Evolutionary conservation across 257 asterid genomes (phyloP), one percentile per base, ranked within the genome.

Genomic region (Solanum appendiculatum): DNA sequence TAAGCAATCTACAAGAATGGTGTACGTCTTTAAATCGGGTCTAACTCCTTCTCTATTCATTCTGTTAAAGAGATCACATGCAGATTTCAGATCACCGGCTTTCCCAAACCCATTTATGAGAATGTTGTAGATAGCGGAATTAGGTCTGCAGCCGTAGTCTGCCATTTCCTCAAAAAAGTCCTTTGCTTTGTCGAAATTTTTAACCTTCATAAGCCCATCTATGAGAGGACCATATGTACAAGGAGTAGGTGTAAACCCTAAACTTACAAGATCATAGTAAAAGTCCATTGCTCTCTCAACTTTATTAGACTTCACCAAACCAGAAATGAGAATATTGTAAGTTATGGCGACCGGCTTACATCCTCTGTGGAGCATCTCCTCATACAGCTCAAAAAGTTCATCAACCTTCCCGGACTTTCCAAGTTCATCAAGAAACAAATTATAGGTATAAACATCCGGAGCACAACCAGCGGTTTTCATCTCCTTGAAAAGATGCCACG

Each of bases 181-280:
- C 91, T 89, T 94, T 16, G 98, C 98, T 86, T 91, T 94, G 20
- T 93, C 98, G 68, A 95, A 82, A 64, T 91, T 92, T 86, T 87
- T 90, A 87, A 89, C 91, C 91, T 95, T 97, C 91, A 94, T 86
- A 80, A 94, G 96, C 58, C 98, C 99, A 86, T 94, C 97, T 60
- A 97, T 89, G 64, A 97, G 97, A 60, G 99, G 98, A 88, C 99
- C 99, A 88, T 97, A 97, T 29, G 99, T 95, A 90, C 95, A 94
- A 44, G 98, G 98, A 78, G 98, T 95, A 58, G 99, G 98, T 82
- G 94, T 92, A 89, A 96, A 94, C 70, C 97, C 99, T 63, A 90
- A 94, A 81, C 98, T 94, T 83, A 96, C 78, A 20, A 96, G 95
- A 92, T 93, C 98, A 86, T 92, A 94, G 88, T 93, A 96, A 18